Evolutionary conservation across 805 yeast genomes (phyloP), one percentile per base, ranked within the genome.

Genomic region (Pichia pseudocactophila): DNA sequence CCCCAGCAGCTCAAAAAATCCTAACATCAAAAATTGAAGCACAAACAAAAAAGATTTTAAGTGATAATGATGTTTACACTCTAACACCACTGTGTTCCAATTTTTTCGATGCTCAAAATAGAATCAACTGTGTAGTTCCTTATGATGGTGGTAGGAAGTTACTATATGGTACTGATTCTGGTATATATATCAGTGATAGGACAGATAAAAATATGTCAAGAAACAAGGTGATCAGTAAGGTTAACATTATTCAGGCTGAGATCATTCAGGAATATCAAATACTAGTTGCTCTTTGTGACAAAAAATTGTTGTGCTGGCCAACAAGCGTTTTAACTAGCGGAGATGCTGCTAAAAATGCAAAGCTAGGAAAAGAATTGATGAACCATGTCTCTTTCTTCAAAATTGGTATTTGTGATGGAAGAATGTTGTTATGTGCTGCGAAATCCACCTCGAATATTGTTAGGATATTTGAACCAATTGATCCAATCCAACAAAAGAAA

Each of bases 141-240:
- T 82, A 85, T 60, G 95, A 92, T 57, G 96, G 96, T 41, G 97
- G 97, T 17, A 75, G 95, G 50, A 85, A 89, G 57, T 65, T 89
- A 50, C 61, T 92, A 30, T 89, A 85, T 56, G 97, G 97, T 34
- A 88, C 97, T 0, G 95, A 87, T 57, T 73, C 82, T 1, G 97
- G 98, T 5, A 79, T 92, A 3, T 92, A 82, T 69, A 76, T 87
- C 36, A 78, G 92, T 36, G 87, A 87, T 36, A 71, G 73, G 44
- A 56, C 69, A 40, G 54, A 74, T 34, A 74, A 76, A 7, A 74
- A 71, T 43, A 68, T 74, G 30, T 19, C 54, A 40, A 70, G 73
- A 37, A 80, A 80, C 37, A 76, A 80, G 65, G 77, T 88, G 16
- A 75, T 92, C 22, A 71, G 80, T 39, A 81, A 82, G 53, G 69